Base-by-base conservation (phyloP, 2,329 filamentous ascomycete genomes). In the Alternaria sp. region DNA sequence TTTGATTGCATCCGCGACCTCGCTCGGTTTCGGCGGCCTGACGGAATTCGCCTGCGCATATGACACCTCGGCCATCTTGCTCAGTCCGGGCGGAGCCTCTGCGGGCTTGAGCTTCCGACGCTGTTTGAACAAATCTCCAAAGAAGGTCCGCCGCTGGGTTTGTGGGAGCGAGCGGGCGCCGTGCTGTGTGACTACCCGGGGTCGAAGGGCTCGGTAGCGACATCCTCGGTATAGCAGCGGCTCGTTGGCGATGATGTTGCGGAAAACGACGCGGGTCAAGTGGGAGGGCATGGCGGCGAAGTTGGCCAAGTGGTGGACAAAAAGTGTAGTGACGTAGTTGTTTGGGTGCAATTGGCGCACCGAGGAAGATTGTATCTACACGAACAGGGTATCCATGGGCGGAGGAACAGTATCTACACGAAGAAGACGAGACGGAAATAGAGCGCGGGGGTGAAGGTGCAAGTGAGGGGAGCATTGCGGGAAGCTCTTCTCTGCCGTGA, bases 1-100 rank as follows among this genome's bases (percentile, higher is more conserved):
- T 39, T 58, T 63, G 56, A 79, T 68, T 0, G 91, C 91, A 36
- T 85, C 81, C 0, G 87, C 78, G 3, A 97, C 81, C 34, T 91
- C 87, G n/a, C 83, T 76, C 3, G 83, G 80, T 0, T 86, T 78
- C 16, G 92, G 93, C 9, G 87, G 85, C 34, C 92, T 86, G 36
- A 88, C 82, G 52, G 86, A 84, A 57, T 91, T 85, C 52, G 86
- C 83, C 66, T 89, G 81, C 61, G 87, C 86, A 66, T 87, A 86
- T 53, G 86, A 82, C 75, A 92, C 86, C 59, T 91, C 86, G 69
- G 91, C 85, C 80, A 97, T 87, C 16, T 85, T 86, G 65, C 88
- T 87, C 71, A 93, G 86, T 54, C 93, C 93, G 0, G 87, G 90
- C 70, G 88, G 91, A 61, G 89, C 81, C 68, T 88, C 84, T 51